Base-by-base conservation (phyloP, 495 filamentous ascomycete species). In the Neurospora sp. region DNA sequence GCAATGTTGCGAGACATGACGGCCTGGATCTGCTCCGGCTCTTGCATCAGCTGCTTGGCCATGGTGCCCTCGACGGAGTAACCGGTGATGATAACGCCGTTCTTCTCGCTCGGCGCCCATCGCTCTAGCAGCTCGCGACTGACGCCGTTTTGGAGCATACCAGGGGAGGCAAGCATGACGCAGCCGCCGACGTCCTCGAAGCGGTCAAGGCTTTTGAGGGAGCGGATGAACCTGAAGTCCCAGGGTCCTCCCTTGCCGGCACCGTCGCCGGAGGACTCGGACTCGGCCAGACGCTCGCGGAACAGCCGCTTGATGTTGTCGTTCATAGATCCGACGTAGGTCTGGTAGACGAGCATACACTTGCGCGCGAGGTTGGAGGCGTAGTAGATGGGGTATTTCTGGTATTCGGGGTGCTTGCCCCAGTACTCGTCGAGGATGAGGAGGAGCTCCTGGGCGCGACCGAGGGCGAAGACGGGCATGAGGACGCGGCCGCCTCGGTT, bases 261-360 rank as follows among this genome's bases (percentile, higher is more conserved):
- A 5, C 85, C 85, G 72, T 92, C 90, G 14, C 89, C 89, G 27
- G 88, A 87, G 3, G 89, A 89, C 82, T 96, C 94, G 46, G 93
- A 93, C 81, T 97, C 93, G 5, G 91, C 92, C 90, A 94, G 93
- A 38, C 93, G 88, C 78, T 95, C 91, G 23, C 92, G 87, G 83
- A 96, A 97, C 9, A 96, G 87, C 3, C 92, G 88, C 79, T 97
- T 97, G 83, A 99, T 98, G 77, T 97, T 98, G 80, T 97, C 95
- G 80, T 99, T 99, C 96, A 99, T 99, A 37, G 94, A 93, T 71
- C 93, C 91, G 74, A 97, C 92, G 78, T 98, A 98, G 2, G 96
- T 99, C 81, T 98, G 95, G 79, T 99, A 99, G 7, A 99, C 94
- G 20, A 97, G 88, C 96, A 99, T 99, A 80, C 96, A 99, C 81